These are phyloP conservation scores for Mayamaea pseudoterrestris DNA, from an alignment of 108 stramenopile species.

Conservation along the genomic window DNA sequence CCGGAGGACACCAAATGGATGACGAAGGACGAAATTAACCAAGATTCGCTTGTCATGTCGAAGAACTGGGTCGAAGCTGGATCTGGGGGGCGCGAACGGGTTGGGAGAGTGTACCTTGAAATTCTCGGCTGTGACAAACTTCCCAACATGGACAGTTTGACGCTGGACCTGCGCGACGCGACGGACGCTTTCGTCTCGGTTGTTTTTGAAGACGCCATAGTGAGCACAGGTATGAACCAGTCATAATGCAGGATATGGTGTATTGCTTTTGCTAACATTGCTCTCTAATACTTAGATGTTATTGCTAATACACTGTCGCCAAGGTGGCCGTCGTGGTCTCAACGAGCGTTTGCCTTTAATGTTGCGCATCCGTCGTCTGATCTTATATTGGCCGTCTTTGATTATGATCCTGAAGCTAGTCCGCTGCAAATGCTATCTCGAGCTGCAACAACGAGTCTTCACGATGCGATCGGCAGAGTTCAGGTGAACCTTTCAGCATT, in stretches of 20 bases:
- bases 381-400: slow-evolving; percentile 60
- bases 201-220: slow-evolving; percentile 1
- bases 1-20: slow-evolving; percentile 31
- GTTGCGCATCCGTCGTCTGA: slow-evolving; percentile 54
- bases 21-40: slow-evolving; percentile 24
- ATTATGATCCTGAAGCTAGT: slow-evolving; percentile 37
- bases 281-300: slow-evolving; percentile 20
- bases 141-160: slow-evolving; percentile 47
- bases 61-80: slow-evolving; percentile 59
- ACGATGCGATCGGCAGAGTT: slow-evolving; percentile 65
- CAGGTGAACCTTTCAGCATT: slow-evolving; percentile 58
- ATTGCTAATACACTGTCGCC: slow-evolving; percentile 67
- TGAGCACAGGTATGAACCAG: neutral
- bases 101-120: slow-evolving; percentile 60
- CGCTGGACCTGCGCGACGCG: slow-evolving; percentile 21
- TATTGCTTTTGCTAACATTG: neutral
- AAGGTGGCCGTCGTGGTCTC: slow-evolving; percentile 66
- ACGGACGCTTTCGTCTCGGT: slow-evolving; percentile 64
- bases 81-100: slow-evolving; percentile 29
- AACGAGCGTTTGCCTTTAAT: slow-evolving; percentile 61
- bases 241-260: neutral
- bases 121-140: slow-evolving; percentile 52
- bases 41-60: neutral
- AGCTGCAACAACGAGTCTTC: slow-evolving; percentile 8
- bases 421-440: slow-evolving; percentile 2